Percentiles rank a stretch among this genome's conserved stretches.
These are phyloP conservation scores for Neurospora sp. DNA, from an alignment of 495 filamentous ascomycete species.

Conservation along the genomic window DNA sequence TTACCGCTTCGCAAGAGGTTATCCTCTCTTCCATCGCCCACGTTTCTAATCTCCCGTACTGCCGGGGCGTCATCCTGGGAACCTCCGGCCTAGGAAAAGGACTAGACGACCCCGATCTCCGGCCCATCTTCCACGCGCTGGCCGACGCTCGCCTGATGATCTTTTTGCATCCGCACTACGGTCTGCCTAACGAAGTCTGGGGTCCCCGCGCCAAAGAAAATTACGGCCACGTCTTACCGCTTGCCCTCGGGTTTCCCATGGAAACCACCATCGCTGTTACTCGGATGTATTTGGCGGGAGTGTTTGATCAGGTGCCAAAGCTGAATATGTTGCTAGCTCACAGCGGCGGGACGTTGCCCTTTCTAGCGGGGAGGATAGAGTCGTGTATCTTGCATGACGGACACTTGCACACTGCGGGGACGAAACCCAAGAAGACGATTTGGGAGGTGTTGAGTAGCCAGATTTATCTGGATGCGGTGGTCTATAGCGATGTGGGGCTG, in stretches of 20 bases:
- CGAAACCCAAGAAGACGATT: slow-evolving; percentile 37
- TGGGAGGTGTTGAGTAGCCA: slow-evolving; percentile 83
- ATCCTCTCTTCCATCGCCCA: slow-evolving; percentile 57
- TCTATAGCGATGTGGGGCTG: slow-evolving; percentile 65
- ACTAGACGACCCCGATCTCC: slow-evolving; percentile 65
- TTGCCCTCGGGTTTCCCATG: slow-evolving; percentile 82
- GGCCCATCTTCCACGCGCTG: slow-evolving; percentile 61
- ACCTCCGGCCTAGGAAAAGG: slow-evolving; percentile 74
- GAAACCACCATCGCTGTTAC: slow-evolving; percentile 90
- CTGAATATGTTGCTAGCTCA: slow-evolving; percentile 76
- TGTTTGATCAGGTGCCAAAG: slow-evolving; percentile 69
- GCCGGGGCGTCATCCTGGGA: slow-evolving; percentile 80
- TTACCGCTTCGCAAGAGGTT: slow-evolving; percentile 52
- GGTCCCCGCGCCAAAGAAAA: slow-evolving; percentile 46
- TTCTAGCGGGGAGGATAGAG: slow-evolving; percentile 80
- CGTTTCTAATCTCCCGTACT: slow-evolving; percentile 49
- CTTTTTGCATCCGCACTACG: slow-evolving; percentile 93
- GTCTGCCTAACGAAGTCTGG: slow-evolving; percentile 68
- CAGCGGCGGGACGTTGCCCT: slow-evolving; percentile 80
- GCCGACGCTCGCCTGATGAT: slow-evolving; percentile 52
- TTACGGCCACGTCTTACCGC: slow-evolving; percentile 82
- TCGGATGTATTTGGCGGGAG: slow-evolving; percentile 73
- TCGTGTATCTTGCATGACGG: slow-evolving; percentile 80
- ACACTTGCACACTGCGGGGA: slow-evolving; percentile 42
- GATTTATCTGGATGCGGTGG: slow-evolving; percentile 82